A percentile compares a stretch with the other conserved stretches of the same genome.
phyloP scores from a whole-genome alignment of 2,329 filamentous ascomycete genomes.

The Acrodontium crateriforme region DNA sequence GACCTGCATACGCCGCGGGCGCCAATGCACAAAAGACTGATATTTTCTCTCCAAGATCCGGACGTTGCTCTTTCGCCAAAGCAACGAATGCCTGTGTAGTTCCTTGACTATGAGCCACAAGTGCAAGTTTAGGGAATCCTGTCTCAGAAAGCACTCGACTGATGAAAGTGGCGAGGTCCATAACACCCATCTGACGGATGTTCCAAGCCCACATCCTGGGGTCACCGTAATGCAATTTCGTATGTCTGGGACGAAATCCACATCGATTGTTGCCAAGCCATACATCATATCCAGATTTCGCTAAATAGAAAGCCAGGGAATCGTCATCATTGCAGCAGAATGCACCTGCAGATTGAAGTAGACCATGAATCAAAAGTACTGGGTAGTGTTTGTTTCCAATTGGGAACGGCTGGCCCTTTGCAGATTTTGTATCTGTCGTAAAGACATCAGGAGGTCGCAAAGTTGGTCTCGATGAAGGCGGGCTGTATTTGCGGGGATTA shows the following conservation, averaged over 20 bases:
- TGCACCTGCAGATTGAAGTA: conserved; percentile 75
- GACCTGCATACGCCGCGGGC: conserved; percentile 79
- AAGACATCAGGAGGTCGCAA: conserved; percentile 45
- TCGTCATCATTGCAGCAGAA: conserved; percentile 86
- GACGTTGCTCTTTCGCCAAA: conserved; percentile 76
- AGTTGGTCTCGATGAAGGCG: conserved; percentile 28
- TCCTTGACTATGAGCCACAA: conserved; percentile 81
- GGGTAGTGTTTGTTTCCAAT: conserved; percentile 51
- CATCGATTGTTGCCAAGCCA: conserved; percentile 93
- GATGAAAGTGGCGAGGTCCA: conserved; percentile 71
- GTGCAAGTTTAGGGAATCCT: conserved; percentile 65
- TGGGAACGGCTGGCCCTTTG: conserved; percentile 23
- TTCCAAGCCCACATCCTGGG: conserved; percentile 97
- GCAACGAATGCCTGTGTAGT: conserved; percentile 82
- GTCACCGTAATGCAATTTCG: conserved; percentile 54
- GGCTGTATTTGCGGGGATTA: conserved; percentile 59
- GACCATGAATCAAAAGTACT: conserved; percentile 72
- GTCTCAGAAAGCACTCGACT: conserved; percentile 71
- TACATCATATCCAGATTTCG: conserved; percentile 84
- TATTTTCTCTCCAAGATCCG: conserved; percentile 67
- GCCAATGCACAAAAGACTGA: conserved; percentile 85
- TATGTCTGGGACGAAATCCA: conserved; percentile 68
- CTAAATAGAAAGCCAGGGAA: conserved; percentile 80
- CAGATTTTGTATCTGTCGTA: conserved; percentile 12
- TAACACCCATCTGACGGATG: conserved; percentile 81